Percentiles rank a stretch among this genome's conserved stretches.
These are phyloP conservation scores for Biscutella laevigata DNA, from an alignment of 441 rosid species.

Conservation along the genomic window DNA sequence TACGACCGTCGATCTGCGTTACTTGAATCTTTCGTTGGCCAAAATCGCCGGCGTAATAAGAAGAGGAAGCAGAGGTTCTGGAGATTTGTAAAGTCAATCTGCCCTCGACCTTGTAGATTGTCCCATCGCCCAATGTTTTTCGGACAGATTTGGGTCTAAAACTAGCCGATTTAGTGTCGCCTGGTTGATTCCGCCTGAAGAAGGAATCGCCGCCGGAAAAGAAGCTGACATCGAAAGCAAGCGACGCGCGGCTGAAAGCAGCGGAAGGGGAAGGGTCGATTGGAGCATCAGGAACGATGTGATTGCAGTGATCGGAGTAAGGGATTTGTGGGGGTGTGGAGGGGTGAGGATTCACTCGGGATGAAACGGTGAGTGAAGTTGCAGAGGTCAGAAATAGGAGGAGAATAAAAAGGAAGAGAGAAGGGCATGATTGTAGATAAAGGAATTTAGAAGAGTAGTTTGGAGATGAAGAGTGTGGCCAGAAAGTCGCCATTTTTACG, in stretches of 20 bases:
- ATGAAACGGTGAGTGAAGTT: slow-evolving; percentile 16
- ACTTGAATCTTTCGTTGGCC: slow-evolving; percentile 36
- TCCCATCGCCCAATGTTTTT: slow-evolving; percentile 21
- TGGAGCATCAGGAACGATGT: slow-evolving; percentile 38
- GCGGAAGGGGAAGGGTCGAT: slow-evolving; percentile 23
- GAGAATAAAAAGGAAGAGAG: slow-evolving; percentile 20
- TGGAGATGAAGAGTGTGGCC: background rate
- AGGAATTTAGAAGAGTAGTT: slow-evolving; percentile 3
- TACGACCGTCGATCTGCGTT: slow-evolving; percentile 44
- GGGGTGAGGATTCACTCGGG: slow-evolving; percentile 10
- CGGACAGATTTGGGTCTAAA: slow-evolving; percentile 24
- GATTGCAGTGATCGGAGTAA: slow-evolving; percentile 46
- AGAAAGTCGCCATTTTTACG: slow-evolving; percentile 29
- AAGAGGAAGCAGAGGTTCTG: slow-evolving; percentile 11
- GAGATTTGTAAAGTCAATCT: slow-evolving; percentile 34
- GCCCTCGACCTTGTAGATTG: slow-evolving; percentile 40
- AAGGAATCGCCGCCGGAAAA: slow-evolving; percentile 48
- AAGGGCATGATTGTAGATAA: background rate
- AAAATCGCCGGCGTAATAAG: slow-evolving; percentile 11
- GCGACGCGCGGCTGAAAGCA: background rate
- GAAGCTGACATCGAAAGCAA: slow-evolving; percentile 26
- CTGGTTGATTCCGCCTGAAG: slow-evolving; percentile 14
- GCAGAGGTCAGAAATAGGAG: slow-evolving; percentile 22
- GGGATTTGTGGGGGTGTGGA: slow-evolving; percentile 12
- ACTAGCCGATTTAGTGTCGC: slow-evolving; percentile 22